Evolutionary conservation across 352 stramenopile genomes (phyloP), one percentile per base, ranked within the genome.

Genomic region (Globisporangium recalcitrans): DNA sequence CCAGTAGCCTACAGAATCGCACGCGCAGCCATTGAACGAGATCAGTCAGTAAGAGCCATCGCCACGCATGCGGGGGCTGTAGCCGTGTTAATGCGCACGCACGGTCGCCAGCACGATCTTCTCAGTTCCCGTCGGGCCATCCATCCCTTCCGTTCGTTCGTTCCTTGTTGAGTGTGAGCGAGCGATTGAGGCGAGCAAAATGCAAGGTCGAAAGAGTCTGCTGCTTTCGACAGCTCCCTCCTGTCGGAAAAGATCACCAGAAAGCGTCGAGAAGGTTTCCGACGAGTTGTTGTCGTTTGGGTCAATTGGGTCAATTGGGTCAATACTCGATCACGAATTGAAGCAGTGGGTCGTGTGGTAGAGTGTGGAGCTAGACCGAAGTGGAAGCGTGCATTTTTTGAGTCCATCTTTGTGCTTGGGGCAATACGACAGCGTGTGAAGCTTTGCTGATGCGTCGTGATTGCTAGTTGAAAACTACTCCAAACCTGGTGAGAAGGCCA

Each of bases 401-500:
- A 27, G 0, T 3, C n/a, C 56, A 93, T 95, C 87, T 95, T 95
- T 95, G 87, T 85, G 87, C 87, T 94, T 95, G 87, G 87, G 87
- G 87, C 87, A 95, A 95, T 86, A 96, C 87, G 87, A 93, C 88
- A 87, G 87, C 82, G 83, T 87, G 85, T 96, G 87, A 96, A 94
- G 87, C 85, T 94, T 65, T 93, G 87, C 87, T 94, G 87, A 96
- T 93, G 83, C 85, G 86, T 96, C 87, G 87, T 96, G 85, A 93
- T 96, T 96, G 87, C 87, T 96, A 96, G 85, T 96, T 96, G 87
- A 93, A 96, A 96, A 96, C 87, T 96, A 96, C 82, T 96, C 87
- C 87, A 96, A 96, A 73, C 82, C 82, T 74, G 72, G 87, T 96
- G 85, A 78, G 80, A 82, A 88, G 80, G 83, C 87, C 85, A 93